phyloP scores from a whole-genome alignment of 1,139 yeast genomes.

The Sugiyamaella xylanicola region DNA sequence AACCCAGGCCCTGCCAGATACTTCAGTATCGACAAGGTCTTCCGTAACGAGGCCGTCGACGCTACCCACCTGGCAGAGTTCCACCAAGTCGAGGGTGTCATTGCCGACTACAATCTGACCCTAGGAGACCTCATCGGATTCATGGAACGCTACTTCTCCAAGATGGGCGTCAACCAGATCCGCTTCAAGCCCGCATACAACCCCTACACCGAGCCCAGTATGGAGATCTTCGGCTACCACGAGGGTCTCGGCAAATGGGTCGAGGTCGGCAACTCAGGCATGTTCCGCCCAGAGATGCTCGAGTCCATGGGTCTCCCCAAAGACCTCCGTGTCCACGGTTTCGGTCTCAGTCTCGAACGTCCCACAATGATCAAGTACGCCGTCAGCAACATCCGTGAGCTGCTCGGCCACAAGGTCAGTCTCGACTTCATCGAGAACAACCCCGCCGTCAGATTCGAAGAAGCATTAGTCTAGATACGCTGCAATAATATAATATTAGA shows the following conservation, averaged over 20 bases:
- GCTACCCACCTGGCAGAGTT: slow-evolving; percentile 99
- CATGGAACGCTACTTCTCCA: slow-evolving; percentile 95
- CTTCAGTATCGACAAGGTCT: slow-evolving; percentile 96
- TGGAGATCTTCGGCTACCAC: slow-evolving; percentile 98
- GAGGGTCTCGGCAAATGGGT: slow-evolving; percentile 96
- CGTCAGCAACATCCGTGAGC: slow-evolving; percentile 91
- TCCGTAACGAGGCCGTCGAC: slow-evolving; percentile 99
- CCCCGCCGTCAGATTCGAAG: slow-evolving; percentile 97
- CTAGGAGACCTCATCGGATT: slow-evolving; percentile 96
- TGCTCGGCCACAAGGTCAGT: slow-evolving; percentile 91
- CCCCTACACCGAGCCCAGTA: slow-evolving; percentile 98
- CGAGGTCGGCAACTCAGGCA: slow-evolving; percentile 98
- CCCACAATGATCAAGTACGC: slow-evolving; percentile 99
- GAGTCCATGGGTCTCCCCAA: slow-evolving; percentile 97
- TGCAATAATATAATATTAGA: neutral
- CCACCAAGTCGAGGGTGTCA: slow-evolving; percentile 99
- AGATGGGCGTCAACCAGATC: slow-evolving; percentile 94
- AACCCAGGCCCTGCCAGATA: slow-evolving; percentile 90
- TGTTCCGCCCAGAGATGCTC: slow-evolving; percentile 99
- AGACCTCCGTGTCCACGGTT: slow-evolving; percentile 91
- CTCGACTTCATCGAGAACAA: slow-evolving; percentile 92
- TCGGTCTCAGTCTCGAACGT: slow-evolving; percentile 97
- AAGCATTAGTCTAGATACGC: slow-evolving; percentile 44
- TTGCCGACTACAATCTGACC: slow-evolving; percentile 94
- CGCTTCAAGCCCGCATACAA: slow-evolving; percentile 98